phyloP scores from a whole-genome alignment of 2,329 filamentous ascomycete genomes.

The Akanthomyces uredinophilus region DNA sequence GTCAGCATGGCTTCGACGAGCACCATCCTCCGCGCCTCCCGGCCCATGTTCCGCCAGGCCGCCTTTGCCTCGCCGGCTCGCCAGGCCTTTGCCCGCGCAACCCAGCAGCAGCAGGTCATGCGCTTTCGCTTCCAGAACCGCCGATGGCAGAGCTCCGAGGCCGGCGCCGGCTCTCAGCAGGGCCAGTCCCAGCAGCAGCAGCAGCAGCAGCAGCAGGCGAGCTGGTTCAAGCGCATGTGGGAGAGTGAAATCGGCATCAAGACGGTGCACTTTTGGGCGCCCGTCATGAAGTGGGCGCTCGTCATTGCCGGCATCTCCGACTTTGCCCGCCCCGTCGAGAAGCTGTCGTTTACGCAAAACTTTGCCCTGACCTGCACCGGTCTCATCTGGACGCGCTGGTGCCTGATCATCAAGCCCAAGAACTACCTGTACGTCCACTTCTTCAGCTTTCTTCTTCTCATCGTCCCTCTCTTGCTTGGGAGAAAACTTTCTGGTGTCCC shows the following conservation, averaged over 20 bases:
- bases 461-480: background rate
- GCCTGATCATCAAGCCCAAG: conserved; percentile 89
- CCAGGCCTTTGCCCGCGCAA: conserved; percentile 43
- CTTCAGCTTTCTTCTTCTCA: no score
- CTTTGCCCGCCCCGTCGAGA: conserved; percentile 83
- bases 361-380: conserved; percentile 83
- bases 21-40: conserved; percentile 49
- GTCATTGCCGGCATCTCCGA: conserved; percentile 90
- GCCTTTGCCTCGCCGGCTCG: conserved; percentile 49
- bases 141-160: conserved; percentile 67
- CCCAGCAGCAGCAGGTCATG: conserved; percentile 37
- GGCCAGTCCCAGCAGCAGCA: conserved; percentile 27
- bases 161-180: conserved; percentile 35
- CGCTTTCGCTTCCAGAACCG: conserved; percentile 42
- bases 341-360: conserved; percentile 92
- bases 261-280: conserved; percentile 99
- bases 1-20: conserved; percentile 39
- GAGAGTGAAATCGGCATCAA: conserved; percentile 75
- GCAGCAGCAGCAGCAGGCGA: conserved; percentile 35
- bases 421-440: conserved; percentile 85
- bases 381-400: conserved; percentile 98
- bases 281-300: conserved; percentile 94
- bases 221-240: conserved; percentile 75
- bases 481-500: no score
- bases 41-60: conserved; percentile 51